Evolutionary conservation across 768 basidiomycete genomes (phyloP).

Genomic region (Cystobasidium onofrii): DNA sequence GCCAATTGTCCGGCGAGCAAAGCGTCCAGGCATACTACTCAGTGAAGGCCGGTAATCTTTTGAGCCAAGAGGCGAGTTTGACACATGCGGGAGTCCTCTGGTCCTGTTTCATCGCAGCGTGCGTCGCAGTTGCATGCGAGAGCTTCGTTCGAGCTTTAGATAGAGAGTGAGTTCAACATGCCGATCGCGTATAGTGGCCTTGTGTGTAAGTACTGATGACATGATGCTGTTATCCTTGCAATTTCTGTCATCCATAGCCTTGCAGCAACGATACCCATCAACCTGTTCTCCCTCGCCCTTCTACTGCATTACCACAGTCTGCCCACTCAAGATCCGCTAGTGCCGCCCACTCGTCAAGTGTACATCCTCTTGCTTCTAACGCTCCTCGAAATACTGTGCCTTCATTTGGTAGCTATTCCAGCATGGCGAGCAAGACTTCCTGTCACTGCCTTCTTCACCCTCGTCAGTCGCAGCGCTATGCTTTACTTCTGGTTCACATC

Average conservation of each 20-base stretch:
- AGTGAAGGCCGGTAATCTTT: neutral
- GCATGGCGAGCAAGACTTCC: conserved; percentile 2
- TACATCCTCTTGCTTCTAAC: conserved; percentile 12
- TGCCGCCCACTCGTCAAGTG: neutral
- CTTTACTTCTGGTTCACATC: conserved; percentile 17
- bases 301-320: conserved; percentile 22
- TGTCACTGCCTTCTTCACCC: conserved; percentile 13
- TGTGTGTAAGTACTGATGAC: neutral
- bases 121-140: conserved; percentile 17
- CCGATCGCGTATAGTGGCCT: neutral
- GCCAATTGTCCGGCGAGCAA: neutral
- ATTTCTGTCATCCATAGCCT: neutral
- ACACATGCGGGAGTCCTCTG: conserved; percentile 24
- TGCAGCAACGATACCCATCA: conserved; percentile 13
- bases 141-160: conserved; percentile 27
- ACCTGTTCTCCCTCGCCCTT: conserved; percentile 20
- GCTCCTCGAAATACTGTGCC: conserved; percentile 16
- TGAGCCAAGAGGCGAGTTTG: neutral
- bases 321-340: conserved; percentile 6
- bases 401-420: conserved; percentile 9
- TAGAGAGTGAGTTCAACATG: neutral
- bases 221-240: neutral
- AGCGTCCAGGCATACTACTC: neutral
- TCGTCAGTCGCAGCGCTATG: conserved; percentile 16
- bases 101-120: conserved; percentile 20